Percentiles rank a stretch among this genome's conserved stretches.
phyloP scores from a whole-genome alignment of 805 yeast species.

The Candida arabinofermentans region DNA sequence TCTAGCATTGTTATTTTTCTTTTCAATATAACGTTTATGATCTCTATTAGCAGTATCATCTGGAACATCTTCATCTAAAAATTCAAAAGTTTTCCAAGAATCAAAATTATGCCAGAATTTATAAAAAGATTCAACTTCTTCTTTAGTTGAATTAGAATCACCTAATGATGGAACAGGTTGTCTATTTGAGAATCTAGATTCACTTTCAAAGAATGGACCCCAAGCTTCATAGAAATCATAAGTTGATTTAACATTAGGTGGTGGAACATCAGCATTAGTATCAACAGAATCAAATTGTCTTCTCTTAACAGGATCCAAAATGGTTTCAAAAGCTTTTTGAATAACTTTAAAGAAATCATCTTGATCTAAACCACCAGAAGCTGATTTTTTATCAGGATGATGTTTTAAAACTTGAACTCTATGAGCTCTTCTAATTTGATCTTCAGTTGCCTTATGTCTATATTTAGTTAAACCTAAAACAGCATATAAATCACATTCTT shows the following conservation, averaged over 20 bases:
- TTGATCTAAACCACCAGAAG: constrained; percentile 79
- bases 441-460: constrained; percentile 88
- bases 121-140: constrained; percentile 84
- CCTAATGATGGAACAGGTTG: constrained; percentile 89
- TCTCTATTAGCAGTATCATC: constrained; percentile 99
- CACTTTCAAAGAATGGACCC: constrained; percentile 88
- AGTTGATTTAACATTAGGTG: constrained; percentile 51
- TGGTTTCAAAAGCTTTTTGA: constrained; percentile 91
- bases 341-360: constrained; percentile 97
- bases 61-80: constrained; percentile 97
- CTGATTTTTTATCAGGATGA: constrained; percentile 98
- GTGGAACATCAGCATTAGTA: constrained; percentile 75
- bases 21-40: constrained; percentile 97
- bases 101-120: constrained; percentile 90
- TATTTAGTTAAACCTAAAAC: constrained; percentile 90
- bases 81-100: constrained; percentile 98
- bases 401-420: constrained; percentile 94
- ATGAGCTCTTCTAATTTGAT: constrained; percentile 93
- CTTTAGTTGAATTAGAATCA: constrained; percentile 58
- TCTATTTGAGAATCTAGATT: constrained; percentile 87
- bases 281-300: constrained; percentile 96
- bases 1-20: constrained; percentile 94
- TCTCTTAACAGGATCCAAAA: constrained; percentile 82
- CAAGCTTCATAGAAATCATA: constrained; percentile 90
- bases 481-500: constrained; percentile 91